These are phyloP conservation scores for Leccinum pellstonianum DNA, from an alignment of 768 basidiomycete species.

Conservation along the genomic window DNA sequence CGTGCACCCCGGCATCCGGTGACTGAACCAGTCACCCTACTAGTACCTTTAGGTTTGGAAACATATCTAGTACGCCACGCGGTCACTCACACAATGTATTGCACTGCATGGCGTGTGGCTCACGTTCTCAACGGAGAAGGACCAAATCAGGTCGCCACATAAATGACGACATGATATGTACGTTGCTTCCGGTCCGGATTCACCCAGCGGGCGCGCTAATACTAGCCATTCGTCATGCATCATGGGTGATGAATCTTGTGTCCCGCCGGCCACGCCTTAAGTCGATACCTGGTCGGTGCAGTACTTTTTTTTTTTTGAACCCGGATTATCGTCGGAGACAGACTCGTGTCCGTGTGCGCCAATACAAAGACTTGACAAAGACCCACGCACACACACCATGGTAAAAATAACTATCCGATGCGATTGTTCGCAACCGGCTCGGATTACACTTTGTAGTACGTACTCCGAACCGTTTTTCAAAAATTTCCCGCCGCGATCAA, in stretches of 20 bases:
- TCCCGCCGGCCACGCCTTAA: not conserved
- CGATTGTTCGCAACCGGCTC: no score
- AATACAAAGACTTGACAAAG: not conserved
- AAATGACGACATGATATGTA: not conserved
- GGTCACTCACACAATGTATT: not conserved
- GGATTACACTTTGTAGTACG: no score
- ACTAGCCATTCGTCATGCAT: not conserved
- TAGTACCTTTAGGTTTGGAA: not conserved
- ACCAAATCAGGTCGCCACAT: not conserved
- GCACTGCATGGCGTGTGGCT: constrained; percentile 4
- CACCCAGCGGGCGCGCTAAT: not conserved
- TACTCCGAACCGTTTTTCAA: no score
- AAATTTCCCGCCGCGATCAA: no score
- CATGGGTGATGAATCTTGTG: no score
- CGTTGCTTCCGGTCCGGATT: constrained; percentile 2
- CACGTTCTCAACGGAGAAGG: constrained; percentile 12
- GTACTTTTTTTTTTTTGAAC: not conserved
- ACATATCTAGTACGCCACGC: not conserved
- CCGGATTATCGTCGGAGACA: no score
- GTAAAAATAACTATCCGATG: no score
- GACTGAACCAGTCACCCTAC: not conserved
- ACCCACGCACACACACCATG: not conserved
- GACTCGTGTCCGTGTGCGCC: no score
- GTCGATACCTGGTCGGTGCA: not conserved
- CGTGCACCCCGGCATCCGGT: not conserved